These are phyloP conservation scores for Pseudoturritis turrita DNA, from an alignment of 345 rosid genomes.

Conservation along the genomic window DNA sequence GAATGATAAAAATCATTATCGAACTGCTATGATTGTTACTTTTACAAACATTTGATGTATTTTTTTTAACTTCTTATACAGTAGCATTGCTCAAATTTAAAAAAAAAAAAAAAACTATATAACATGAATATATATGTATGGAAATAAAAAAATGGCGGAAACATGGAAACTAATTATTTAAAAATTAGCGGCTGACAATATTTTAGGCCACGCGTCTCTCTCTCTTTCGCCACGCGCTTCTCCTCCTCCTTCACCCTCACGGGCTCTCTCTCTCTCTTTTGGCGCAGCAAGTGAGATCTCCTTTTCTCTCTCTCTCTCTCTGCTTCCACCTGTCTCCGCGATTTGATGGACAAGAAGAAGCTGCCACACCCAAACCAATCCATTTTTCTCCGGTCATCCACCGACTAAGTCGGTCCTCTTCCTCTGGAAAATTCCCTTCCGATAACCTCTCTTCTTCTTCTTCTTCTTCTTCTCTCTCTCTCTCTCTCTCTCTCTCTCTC, in stretches of 20 bases:
- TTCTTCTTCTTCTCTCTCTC: neutral
- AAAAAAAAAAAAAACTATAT: no score
- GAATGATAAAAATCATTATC: no score
- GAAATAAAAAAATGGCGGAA: no score
- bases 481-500: neutral
- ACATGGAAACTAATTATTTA: no score
- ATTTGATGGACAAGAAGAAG: slow-evolving; percentile 31
- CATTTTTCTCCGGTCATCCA: slow-evolving; percentile 21
- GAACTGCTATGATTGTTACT: no score
- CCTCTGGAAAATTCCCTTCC: neutral
- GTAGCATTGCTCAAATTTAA: no score
- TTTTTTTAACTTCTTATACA: no score
- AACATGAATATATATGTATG: no score
- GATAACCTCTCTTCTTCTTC: neutral
- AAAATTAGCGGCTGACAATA: no score
- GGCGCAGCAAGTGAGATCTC: slow-evolving; percentile 19
- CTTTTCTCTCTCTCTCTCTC: neutral
- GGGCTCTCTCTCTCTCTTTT: slow-evolving; percentile 8
- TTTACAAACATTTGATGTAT: no score
- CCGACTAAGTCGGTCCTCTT: neutral
- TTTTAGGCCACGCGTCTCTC: slow-evolving; percentile 28
- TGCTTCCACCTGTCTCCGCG: slow-evolving; percentile 25
- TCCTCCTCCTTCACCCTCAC: slow-evolving; percentile 17
- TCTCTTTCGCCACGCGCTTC: slow-evolving; percentile 25
- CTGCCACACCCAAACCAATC: slow-evolving; percentile 1